Base-by-base conservation (phyloP, 768 basidiomycete species). In the Mycena vitilis region DNA sequence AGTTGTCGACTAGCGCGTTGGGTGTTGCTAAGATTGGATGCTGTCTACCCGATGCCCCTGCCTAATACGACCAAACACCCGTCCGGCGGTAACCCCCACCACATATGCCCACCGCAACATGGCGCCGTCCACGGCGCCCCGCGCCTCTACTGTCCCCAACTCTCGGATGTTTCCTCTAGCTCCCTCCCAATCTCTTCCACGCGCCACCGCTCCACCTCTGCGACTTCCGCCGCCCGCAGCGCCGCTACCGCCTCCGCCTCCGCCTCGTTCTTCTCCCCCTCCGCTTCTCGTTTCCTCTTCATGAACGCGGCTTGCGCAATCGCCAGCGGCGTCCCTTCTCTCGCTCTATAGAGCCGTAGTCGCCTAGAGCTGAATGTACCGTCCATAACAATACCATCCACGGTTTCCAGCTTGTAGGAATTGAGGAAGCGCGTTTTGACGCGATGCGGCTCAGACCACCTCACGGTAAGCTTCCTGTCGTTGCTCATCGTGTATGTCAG, bases 401-500 rank as follows among this genome's bases (percentile, higher is more conserved):
- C 22, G 0, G 59, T 75, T 22, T 68, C 68, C 25, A 76, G 54
- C 12, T 23, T 44, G 64, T 76, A 75, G 0, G 73, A 74, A 42
- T 75, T 76, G 25, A 60, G 25, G 4, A 49, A 5, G 16, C 70
- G 48, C 15, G 36, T 25, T 10, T 2, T 2, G 45, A 77, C 54
- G 1, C 68, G 54, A 22, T 55, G 42, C 5, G 79, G 81, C 11
- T 62, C 60, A 2, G 78, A 81, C 78, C 79, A 82, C 30, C 68
- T 75, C 2, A 76, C 75, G 11, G 73, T 34, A 7, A 81, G 57
- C 57, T 82, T 82, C 20, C 73, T 44, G 36, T 74, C 68, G 0
- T 74, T 73, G 22, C 66, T 70, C 58, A 78, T 71, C 2, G 77
- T 81, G 58, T 75, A 69, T 30, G 76, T 76, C 3, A 75, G 71